Conservation (phyloP, 2,329 filamentous ascomycete genomes). For the Penicillium griseofulvum region DNA sequence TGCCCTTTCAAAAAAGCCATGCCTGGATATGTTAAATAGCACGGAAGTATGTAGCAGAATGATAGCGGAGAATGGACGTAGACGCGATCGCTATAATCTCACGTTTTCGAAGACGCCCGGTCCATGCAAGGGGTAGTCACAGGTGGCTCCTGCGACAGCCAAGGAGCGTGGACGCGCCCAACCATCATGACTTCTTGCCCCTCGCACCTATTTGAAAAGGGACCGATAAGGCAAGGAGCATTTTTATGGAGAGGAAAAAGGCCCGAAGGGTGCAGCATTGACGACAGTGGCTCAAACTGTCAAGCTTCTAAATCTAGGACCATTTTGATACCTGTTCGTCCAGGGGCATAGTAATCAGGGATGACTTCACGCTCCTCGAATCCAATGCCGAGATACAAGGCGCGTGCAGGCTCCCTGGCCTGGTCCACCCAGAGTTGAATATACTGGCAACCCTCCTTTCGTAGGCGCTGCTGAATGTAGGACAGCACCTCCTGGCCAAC, state of each 20-base stretch:
- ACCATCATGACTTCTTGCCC: conserved; percentile 22
- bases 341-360: conserved; percentile 51
- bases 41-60: conserved; percentile 36
- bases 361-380: conserved; percentile 49
- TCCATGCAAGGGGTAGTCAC: conserved; percentile 34
- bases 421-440: conserved; percentile 55
- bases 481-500: conserved; percentile 47
- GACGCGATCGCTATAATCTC: conserved; percentile 23
- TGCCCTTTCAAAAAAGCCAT: conserved; percentile 39
- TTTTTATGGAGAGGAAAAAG: conserved; percentile 9
- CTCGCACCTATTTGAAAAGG: conserved; percentile 21
- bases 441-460: conserved; percentile 47
- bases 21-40: conserved; percentile 40
- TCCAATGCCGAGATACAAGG: conserved; percentile 46
- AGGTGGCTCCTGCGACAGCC: conserved; percentile 15
- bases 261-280: conserved; percentile 17
- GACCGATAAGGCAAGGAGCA: conserved; percentile 19
- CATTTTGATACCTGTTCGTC: conserved; percentile 49
- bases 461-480: conserved; percentile 43
- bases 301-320: conserved; percentile 34
- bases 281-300: conserved; percentile 25
- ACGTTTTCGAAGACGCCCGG: conserved; percentile 32
- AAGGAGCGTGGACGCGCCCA: conserved; percentile 23
- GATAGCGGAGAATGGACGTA: conserved; percentile 27
- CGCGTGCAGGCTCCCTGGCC: conserved; percentile 44